These are phyloP conservation scores for Plectranthus barbatus DNA, from an alignment of 257 asterid species.

Conservation along the genomic window DNA sequence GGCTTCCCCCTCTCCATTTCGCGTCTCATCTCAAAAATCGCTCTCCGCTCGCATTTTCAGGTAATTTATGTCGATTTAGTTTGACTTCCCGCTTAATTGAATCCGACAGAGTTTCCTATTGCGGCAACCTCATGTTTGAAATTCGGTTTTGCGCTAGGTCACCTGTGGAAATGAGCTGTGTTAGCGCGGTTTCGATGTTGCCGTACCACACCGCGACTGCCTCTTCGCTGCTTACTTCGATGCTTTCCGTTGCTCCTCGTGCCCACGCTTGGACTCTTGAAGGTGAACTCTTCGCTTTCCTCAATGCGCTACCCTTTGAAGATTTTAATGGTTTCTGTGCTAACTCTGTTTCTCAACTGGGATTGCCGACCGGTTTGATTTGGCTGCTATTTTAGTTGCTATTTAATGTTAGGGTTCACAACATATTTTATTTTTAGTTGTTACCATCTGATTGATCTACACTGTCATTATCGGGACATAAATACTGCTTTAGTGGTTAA, in stretches of 20 bases:
- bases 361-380: background rate
- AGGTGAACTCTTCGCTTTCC: conserved; percentile 33
- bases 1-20: conserved; percentile 46
- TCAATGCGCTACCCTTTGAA: background rate
- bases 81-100: background rate
- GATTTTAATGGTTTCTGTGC: background rate
- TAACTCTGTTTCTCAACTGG: conserved; percentile 5
- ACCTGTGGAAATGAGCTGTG: conserved; percentile 71
- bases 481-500: background rate
- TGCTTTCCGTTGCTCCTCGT: conserved; percentile 79
- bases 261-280: conserved; percentile 71
- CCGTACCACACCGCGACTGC: conserved; percentile 93
- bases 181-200: conserved; percentile 56
- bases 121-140: background rate
- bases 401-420: background rate
- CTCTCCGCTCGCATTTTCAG: conserved; percentile 71
- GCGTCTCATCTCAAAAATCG: conserved; percentile 51
- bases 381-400: background rate
- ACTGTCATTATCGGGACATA: background rate
- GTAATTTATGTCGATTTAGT: conserved; percentile 18
- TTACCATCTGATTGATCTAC: background rate
- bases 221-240: conserved; percentile 72
- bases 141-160: conserved; percentile 31
- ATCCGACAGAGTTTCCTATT: background rate
- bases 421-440: background rate